Percentiles rank a stretch among this genome's conserved stretches.
phyloP scores from a whole-genome alignment of 2,329 filamentous ascomycete species.

The Davidsoniella eucalypti region DNA sequence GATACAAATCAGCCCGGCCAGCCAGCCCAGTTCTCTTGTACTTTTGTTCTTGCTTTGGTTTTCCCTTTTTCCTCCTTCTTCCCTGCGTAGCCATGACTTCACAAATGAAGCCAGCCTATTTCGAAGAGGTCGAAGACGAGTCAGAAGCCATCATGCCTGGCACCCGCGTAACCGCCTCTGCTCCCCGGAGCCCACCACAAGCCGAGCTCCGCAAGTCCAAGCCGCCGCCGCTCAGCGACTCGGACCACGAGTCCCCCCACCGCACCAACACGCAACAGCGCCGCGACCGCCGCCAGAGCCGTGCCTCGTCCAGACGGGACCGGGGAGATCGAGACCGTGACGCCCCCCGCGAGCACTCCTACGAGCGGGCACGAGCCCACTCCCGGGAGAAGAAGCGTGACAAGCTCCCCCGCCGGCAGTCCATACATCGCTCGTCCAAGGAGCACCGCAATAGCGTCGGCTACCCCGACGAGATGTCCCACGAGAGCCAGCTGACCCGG shows the following conservation, averaged over 20 bases:
- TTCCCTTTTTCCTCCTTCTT: background rate
- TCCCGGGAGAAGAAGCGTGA: constrained; percentile 9
- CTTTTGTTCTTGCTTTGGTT: background rate
- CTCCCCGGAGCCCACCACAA: constrained; percentile 8
- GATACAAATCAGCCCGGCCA: background rate
- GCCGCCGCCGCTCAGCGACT: constrained; percentile 1
- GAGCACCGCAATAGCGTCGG: constrained; percentile 9
- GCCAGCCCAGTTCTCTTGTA: background rate
- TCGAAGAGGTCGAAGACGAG: constrained; percentile 13
- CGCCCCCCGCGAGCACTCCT: constrained; percentile 5
- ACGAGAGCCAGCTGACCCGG: constrained; percentile 8
- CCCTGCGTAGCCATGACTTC: constrained; percentile 5
- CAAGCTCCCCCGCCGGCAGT: constrained; percentile 5
- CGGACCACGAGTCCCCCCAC: background rate
- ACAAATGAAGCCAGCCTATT: constrained; percentile 11
- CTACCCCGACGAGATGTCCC: constrained; percentile 6
- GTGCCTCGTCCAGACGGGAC: background rate
- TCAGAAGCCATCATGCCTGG: constrained; percentile 9
- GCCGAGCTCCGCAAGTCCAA: constrained; percentile 6
- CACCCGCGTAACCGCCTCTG: constrained; percentile 13
- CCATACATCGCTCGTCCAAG: constrained; percentile 5
- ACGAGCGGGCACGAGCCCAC: constrained; percentile 8
- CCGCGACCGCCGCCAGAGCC: constrained; percentile 2
- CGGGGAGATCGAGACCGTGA: background rate
- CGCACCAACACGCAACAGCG: background rate